Evolutionary conservation across 2,329 filamentous ascomycete genomes (phyloP), one percentile per base, ranked within the genome.

Genomic region (Raffaelea arxii): DNA sequence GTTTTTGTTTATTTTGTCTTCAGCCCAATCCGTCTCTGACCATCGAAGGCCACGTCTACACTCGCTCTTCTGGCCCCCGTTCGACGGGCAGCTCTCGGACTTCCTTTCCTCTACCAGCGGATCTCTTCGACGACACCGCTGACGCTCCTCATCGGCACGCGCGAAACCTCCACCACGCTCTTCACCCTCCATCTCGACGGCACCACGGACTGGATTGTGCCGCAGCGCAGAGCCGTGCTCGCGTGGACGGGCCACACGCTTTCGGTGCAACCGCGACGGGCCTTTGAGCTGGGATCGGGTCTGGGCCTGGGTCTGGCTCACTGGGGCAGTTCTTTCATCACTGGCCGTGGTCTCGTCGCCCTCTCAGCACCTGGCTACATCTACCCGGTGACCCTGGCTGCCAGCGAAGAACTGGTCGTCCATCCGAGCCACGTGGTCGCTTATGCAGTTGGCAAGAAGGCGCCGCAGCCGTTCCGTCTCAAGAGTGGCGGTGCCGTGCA

Each of bases 231-330:
- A 54, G 89, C 89, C 2, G 72, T 98, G 45, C 73, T 97, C n/a
- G 92, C 92, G 46, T 98, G 92, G 92, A 95, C 91, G 0, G 92
- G 92, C 24, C 86, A 94, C 62, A 89, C 87, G 1, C 72, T 98
- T 46, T 72, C 74, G 16, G 75, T 92, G 39, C 81, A 80, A 30
- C 87, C 90, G 3, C 90, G 89, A 56, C 75, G 75, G 38, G n/a
- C n/a, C n/a, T n/a, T n/a, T n/a, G 43, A 44, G 25, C 36, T 24
- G 4, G 48, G 42, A 39, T 25, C 22, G 14, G 24, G 40, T 12
- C 35, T 44, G 12, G 76, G 77, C 53, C 75, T 96, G 59, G 82
- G 85, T 47, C 60, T 95, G 44, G 81, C 88, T 40, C 83, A 96
- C 60, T 97, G 91, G 91, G 92, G 92, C 56, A 92, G 80, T 67